A percentile compares a stretch with the other conserved stretches of the same genome.
Conservation (phyloP, 768 basidiomycete species). For the Mycena chlorophos region DNA sequence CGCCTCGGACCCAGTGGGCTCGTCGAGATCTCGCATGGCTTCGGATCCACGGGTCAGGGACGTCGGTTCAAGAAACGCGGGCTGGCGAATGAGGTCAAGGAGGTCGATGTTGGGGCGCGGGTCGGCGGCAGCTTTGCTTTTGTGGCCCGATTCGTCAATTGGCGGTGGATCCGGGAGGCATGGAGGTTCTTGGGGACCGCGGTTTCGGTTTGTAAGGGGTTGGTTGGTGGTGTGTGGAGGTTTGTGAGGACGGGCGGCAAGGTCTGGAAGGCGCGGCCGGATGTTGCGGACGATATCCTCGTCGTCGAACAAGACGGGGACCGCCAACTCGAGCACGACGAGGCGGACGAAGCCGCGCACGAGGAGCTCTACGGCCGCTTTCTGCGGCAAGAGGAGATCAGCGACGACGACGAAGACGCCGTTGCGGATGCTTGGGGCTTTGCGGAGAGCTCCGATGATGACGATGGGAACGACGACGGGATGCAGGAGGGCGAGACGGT, state of each 20-base stretch:
- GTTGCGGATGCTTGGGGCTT: slow-evolving; percentile 8
- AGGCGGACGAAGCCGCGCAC: slow-evolving; percentile 5
- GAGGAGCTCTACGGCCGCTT: slow-evolving; percentile 15
- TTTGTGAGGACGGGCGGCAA: slow-evolving; percentile 9
- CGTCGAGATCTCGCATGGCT: slow-evolving; percentile 20
- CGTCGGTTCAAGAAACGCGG: slow-evolving; percentile 35
- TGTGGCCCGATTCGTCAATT: slow-evolving; percentile 37
- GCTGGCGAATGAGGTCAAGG: slow-evolving; percentile 53
- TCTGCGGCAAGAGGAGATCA: slow-evolving; percentile 23
- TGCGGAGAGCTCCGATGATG: slow-evolving; percentile 10
- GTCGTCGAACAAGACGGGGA: slow-evolving; percentile 3
- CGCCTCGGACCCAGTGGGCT: slow-evolving; percentile 45
- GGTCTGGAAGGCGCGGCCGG: not conserved
- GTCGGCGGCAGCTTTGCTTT: slow-evolving; percentile 38
- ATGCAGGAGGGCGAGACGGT: slow-evolving; percentile 44
- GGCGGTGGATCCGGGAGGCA: slow-evolving; percentile 26
- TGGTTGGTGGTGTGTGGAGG: slow-evolving; percentile 12
- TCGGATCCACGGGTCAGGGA: slow-evolving; percentile 1
- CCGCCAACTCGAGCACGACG: slow-evolving; percentile 9
- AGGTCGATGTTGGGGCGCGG: slow-evolving; percentile 42
- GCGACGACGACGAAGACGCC: slow-evolving; percentile 16
- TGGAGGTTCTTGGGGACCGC: slow-evolving; percentile 28
- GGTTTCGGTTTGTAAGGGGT: not conserved
- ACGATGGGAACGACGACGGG: slow-evolving; percentile 22
- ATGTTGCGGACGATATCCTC: not conserved